phyloP scores from a whole-genome alignment of 306 rosid species.

The Acacia acuminata region DNA sequence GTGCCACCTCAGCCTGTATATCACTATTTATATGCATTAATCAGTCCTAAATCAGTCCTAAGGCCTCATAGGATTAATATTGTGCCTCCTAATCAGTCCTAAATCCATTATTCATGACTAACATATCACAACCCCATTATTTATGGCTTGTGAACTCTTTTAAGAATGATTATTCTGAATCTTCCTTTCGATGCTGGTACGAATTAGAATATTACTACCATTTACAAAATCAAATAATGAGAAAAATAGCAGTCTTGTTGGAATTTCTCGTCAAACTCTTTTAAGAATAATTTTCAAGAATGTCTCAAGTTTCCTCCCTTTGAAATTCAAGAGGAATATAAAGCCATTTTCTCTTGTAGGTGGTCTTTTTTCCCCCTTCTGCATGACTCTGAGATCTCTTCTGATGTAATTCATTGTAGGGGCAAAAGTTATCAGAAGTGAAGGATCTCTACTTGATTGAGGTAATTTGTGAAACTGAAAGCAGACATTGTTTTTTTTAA shows the following conservation, averaged over 20 bases:
- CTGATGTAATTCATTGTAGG: slow-evolving; percentile 51
- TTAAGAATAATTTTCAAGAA: slow-evolving; percentile 10
- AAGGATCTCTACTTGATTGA: slow-evolving; percentile 90
- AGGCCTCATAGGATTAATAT: too few species aligned
- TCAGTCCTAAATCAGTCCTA: too few species aligned
- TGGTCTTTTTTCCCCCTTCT: not conserved
- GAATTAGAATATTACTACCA: slow-evolving; percentile 16
- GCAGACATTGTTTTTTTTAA: slow-evolving; percentile 14
- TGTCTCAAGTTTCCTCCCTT: slow-evolving; percentile 4
- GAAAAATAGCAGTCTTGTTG: slow-evolving; percentile 23
- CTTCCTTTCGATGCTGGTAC: slow-evolving; percentile 18
- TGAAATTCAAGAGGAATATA: slow-evolving; percentile 8
- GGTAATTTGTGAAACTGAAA: slow-evolving; percentile 53
- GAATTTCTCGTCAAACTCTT: not conserved
- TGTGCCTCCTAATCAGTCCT: too few species aligned
- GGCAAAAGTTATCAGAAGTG: slow-evolving; percentile 80
- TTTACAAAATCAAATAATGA: slow-evolving; percentile 14
- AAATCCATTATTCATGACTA: too few species aligned
- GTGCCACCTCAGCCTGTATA: too few species aligned
- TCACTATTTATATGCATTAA: too few species aligned
- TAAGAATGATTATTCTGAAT: slow-evolving; percentile 6
- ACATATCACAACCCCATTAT: too few species aligned
- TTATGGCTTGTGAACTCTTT: not conserved
- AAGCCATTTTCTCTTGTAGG: slow-evolving; percentile 13
- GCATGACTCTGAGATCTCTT: slow-evolving; percentile 1